A percentile compares a stretch with the other conserved stretches of the same genome.
Evolutionary conservation across 1,284 basidiomycete genomes (phyloP).

Genomic region (Malassezia globosa): DNA sequence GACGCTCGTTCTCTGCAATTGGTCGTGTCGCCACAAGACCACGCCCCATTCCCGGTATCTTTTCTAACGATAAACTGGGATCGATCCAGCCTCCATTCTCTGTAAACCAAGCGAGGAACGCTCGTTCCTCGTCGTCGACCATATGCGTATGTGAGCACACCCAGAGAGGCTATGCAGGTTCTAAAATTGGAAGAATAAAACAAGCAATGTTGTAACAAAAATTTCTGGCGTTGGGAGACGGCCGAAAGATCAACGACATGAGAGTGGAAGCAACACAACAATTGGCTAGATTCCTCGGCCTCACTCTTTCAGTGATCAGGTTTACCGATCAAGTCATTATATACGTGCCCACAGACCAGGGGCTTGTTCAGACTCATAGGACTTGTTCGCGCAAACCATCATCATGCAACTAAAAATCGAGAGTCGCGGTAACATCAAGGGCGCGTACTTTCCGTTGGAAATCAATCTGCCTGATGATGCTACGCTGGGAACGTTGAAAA

Average conservation of each 20-base stretch:
- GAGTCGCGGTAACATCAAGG: slow-evolving; percentile 9
- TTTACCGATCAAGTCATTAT: too few species aligned
- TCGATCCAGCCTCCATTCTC: slow-evolving; percentile 44
- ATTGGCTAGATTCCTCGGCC: too few species aligned
- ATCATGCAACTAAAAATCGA: neutral
- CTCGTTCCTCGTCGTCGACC: slow-evolving; percentile 16
- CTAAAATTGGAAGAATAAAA: slow-evolving; percentile 2
- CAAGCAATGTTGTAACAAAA: too few species aligned
- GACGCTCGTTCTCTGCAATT: slow-evolving; percentile 60
- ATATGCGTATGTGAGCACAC: too few species aligned
- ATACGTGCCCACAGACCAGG: too few species aligned
- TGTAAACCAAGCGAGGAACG: slow-evolving; percentile 48
- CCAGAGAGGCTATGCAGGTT: too few species aligned
- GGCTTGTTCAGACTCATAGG: too few species aligned
- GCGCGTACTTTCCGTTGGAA: slow-evolving; percentile 13
- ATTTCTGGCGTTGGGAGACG: too few species aligned
- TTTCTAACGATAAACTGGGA: slow-evolving; percentile 51
- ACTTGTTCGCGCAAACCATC: too few species aligned
- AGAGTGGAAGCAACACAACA: too few species aligned
- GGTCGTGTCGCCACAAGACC: slow-evolving; percentile 62
- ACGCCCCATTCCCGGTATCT: slow-evolving; percentile 56
- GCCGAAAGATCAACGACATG: too few species aligned
- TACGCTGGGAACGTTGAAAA: slow-evolving; percentile 33
- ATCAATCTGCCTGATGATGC: slow-evolving; percentile 15
- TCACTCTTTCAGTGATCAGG: too few species aligned